phyloP scores from a whole-genome alignment of 768 basidiomycete species.

The Leucocoprinus leucothites region DNA sequence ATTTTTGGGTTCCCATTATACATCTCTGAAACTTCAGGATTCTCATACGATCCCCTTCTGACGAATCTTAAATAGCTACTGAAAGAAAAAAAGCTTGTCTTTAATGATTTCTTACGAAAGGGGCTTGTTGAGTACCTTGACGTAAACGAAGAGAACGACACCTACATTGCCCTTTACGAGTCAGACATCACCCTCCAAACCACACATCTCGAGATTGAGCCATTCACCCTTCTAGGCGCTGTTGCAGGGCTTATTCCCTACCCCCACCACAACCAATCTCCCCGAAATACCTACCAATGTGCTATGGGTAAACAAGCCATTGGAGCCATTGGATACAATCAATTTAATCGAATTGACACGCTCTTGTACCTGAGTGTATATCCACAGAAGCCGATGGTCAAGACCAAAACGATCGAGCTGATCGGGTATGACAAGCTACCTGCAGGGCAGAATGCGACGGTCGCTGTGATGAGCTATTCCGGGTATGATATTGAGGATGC shows the following conservation, averaged over 20 bases:
- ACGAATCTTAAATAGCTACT: conserved; percentile 50
- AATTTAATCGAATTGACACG: conserved; percentile 96
- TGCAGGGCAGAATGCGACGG: conserved; percentile 96
- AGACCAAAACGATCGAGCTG: conserved; percentile 97
- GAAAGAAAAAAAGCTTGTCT: conserved; percentile 73
- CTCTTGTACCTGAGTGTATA: conserved; percentile 97
- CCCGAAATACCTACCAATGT: conserved; percentile 98
- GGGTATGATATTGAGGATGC: conserved; percentile 99
- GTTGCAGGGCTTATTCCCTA: conserved; percentile 99
- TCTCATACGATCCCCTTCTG: not conserved
- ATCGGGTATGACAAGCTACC: conserved; percentile 96
- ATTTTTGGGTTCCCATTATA: conserved; percentile 4
- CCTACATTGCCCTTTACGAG: conserved; percentile 94
- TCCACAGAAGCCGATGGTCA: conserved; percentile 99
- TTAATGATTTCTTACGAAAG: conserved; percentile 90
- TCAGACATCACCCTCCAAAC: conserved; percentile 75
- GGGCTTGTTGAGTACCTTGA: conserved; percentile 98
- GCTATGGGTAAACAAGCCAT: conserved; percentile 99
- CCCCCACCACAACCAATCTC: conserved; percentile 99
- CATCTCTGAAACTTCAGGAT: not conserved
- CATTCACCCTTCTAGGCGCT: conserved; percentile 95
- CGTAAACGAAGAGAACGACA: conserved; percentile 99
- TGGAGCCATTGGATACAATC: conserved; percentile 97
- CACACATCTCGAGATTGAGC: conserved; percentile 97
- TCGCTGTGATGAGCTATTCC: conserved; percentile 99